Percentiles rank a stretch among this genome's conserved stretches.
Conservation (phyloP, 2,329 filamentous ascomycete genomes). For the Calonectria multiphialidica region DNA sequence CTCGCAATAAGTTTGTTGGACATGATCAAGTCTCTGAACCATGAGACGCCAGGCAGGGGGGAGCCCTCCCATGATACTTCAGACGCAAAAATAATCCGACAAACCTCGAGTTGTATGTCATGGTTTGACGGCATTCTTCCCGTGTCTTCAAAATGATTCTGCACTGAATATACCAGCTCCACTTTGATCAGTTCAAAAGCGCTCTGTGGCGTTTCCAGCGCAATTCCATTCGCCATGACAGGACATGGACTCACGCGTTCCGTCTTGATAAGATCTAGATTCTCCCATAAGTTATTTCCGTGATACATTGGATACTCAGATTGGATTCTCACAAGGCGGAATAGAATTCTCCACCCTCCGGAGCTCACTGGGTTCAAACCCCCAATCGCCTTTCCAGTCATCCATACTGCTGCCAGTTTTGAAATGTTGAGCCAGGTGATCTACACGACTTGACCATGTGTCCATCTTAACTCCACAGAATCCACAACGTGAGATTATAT, state of each 20-base stretch:
- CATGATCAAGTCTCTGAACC: slow-evolving; percentile 38
- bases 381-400: neutral
- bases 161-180: slow-evolving; percentile 39
- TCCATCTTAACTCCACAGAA: neutral
- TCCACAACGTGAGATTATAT: neutral
- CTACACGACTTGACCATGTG: neutral
- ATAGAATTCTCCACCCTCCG: neutral
- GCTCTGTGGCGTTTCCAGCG: slow-evolving; percentile 32
- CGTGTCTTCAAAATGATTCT: slow-evolving; percentile 36
- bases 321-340: neutral
- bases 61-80: slow-evolving; percentile 11
- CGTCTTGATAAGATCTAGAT: slow-evolving; percentile 37
- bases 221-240: slow-evolving; percentile 28
- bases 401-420: neutral
- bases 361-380: neutral
- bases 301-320: neutral
- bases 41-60: slow-evolving; percentile 7
- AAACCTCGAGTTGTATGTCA: slow-evolving; percentile 39
- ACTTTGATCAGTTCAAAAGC: slow-evolving; percentile 39
- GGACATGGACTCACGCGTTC: slow-evolving; percentile 38
- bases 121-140: slow-evolving; percentile 29
- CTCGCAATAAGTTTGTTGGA: slow-evolving; percentile 21
- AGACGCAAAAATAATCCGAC: slow-evolving; percentile 28
- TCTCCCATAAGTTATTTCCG: neutral
- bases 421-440: neutral